Evolutionary conservation across 257 asterid genomes (phyloP).

Genomic region (Scutellaria baicalensis): DNA sequence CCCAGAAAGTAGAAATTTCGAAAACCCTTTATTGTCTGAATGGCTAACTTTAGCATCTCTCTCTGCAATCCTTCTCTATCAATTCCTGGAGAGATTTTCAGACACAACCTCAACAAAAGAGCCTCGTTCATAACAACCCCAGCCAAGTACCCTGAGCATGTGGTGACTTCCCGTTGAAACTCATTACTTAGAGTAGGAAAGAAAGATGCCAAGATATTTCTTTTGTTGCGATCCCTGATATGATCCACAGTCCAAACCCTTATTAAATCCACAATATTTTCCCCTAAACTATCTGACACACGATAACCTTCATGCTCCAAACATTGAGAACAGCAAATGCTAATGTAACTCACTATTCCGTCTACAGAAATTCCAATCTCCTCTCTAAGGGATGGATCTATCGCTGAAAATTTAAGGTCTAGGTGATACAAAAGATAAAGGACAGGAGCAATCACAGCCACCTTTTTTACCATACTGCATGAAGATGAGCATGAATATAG

Average conservation of each 20-base stretch:
- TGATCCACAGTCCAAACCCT: conserved; percentile 26
- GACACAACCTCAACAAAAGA: conserved; percentile 21
- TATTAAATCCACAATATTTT: conserved; percentile 6
- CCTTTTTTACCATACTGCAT: conserved; percentile 15
- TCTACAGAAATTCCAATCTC: conserved; percentile 17
- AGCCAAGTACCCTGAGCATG: conserved; percentile 16
- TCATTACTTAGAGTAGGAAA: conserved; percentile 16
- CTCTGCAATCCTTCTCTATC: conserved; percentile 11
- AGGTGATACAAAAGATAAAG: conserved; percentile 18
- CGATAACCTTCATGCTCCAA: conserved; percentile 8
- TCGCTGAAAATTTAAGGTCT: conserved; percentile 4
- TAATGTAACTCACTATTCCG: conserved; percentile 7
- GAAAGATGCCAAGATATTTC: conserved; percentile 17
- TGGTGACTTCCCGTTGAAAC: conserved; percentile 14
- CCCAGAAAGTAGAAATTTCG: conserved; percentile 28
- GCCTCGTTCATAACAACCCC: conserved; percentile 30
- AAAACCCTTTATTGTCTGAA: conserved; percentile 29
- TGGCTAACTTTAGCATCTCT: conserved; percentile 15
- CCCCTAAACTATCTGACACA: conserved; percentile 11
- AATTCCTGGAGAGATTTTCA: conserved; percentile 15
- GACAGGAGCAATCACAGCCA: conserved; percentile 25
- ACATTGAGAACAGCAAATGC: conserved; percentile 22
- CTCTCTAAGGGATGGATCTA: conserved; percentile 13
- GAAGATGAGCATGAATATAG: conserved; percentile 4
- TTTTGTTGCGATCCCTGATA: not conserved